Base-by-base conservation (phyloP, 1,284 basidiomycete genomes). In the Thecaphora thlaspeos region DNA sequence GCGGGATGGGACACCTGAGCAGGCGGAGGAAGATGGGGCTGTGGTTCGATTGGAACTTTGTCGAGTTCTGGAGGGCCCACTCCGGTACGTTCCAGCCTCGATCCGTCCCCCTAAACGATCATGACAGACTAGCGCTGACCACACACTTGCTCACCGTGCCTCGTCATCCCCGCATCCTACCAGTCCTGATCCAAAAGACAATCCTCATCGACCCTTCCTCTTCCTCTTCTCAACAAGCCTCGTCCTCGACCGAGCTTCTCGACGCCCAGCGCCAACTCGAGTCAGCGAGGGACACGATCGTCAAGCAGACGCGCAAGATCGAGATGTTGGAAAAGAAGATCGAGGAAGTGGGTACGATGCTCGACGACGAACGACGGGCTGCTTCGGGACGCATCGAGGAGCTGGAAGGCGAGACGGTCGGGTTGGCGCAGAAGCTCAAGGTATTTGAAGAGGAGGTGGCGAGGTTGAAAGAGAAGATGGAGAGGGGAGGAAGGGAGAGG, bases 21-120 rank as follows among this genome's bases (percentile, higher is more conserved):
- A 54, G 82, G 84, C 24, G 72, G 79, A 83, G 46, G 79, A 80
- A 50, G 84, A 84, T 59, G n/a, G 93, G 93, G 76, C 82, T 96
- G 30, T 98, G 93, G 94, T 90, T 98, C 75, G 92, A 97, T 76
- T 97, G 92, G 91, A 84, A 87, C 2, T 98, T 97, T 80, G 87
- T 96, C n/a, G 94, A 98, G 78, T 98, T 97, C 77, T 93, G 91
- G 88, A 96, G 97, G 80, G 57, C 90, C 48, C 92, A 94, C 75
- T 94, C 91, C 71, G 90, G 92, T 93, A 68, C 75, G 89, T n/a
- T n/a, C n/a, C n/a, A n/a, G n/a, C n/a, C n/a, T n/a, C n/a, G n/a
- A n/a, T n/a, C n/a, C n/a, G n/a, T n/a, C n/a, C n/a, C n/a, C n/a
- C n/a, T n/a, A n/a, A n/a, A n/a, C n/a, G n/a, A n/a, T n/a, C n/a